Base-by-base conservation (phyloP, 2,329 filamentous ascomycete genomes). In the Penicillium sp. region DNA sequence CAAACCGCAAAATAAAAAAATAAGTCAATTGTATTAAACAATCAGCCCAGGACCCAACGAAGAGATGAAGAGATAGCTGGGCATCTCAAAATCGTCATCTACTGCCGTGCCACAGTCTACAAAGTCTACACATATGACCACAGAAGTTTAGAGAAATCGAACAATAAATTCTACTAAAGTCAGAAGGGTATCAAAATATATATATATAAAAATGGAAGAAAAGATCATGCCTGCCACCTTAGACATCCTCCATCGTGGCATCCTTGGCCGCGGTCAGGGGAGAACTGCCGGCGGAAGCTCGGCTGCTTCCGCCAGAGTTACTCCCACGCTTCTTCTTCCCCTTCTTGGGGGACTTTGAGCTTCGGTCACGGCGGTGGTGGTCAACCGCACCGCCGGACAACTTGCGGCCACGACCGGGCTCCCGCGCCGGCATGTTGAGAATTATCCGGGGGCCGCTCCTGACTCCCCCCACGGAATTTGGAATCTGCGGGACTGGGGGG, bases 301-400 rank as follows among this genome's bases (percentile, higher is more conserved):
- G 25, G 25, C 8, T 27, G 31, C 48, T 50, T 23, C 38, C 46
- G 2, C 25, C 38, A 12, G 48, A 50, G 39, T 21, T 23, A 9
- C 48, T 31, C 27, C n/a, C 31, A 25, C 32, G 21, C 29, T 34
- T 42, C 31, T 27, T 46, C 40, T 40, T 39, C 8, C 34, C 32
- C 31, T 54, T 54, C 37, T 50, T 54, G 2, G 46, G 51, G 8
- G 51, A 50, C 13, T 13, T 53, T 27, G 45, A 48, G 13, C 32
- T n/a, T n/a, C 29, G 42, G 25, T 37, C 50, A 12, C 34, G 31
- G 38, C 39, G 18, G 29, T 44, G 21, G 38, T 25, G 34, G 16
- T 46, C 50, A 18, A 38, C 35, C 34, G 15, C 27, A 34, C 29
- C 45, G 15, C 46, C 51, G 4, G 31, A 49, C 27, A 35, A 31